phyloP scores from a whole-genome alignment of 495 filamentous ascomycete species.

The Opeltia flavorubescens region DNA sequence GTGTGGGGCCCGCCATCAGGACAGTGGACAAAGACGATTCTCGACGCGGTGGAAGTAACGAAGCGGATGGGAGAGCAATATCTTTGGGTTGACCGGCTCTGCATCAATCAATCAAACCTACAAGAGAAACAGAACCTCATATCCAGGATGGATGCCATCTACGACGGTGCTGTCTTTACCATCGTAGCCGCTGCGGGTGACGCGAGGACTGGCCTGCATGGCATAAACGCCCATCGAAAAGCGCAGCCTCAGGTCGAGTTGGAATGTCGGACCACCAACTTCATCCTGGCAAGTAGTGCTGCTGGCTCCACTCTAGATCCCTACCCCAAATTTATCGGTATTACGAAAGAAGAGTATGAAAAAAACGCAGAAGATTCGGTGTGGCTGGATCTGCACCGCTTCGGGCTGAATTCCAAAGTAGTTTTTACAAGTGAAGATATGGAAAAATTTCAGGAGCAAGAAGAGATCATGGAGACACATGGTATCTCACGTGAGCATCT shows the following conservation, averaged over 20 bases:
- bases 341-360: neutral
- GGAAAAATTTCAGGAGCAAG: neutral
- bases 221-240: conserved; percentile 7
- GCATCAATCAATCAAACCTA: conserved; percentile 14
- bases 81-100: conserved; percentile 13
- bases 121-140: conserved; percentile 9
- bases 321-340: neutral
- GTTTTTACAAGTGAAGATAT: too few relatives aligned
- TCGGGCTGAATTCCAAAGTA: neutral
- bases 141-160: conserved; percentile 17
- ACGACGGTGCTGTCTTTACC: conserved; percentile 15
- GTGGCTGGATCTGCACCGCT: neutral
- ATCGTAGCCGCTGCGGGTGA: conserved; percentile 16
- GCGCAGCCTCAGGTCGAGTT: neutral
- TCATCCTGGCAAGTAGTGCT: neutral
- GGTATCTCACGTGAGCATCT: neutral
- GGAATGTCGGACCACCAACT: neutral
- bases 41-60: conserved; percentile 10
- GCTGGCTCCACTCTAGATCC: neutral
- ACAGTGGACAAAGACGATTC: conserved; percentile 8
- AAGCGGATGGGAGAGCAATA: conserved; percentile 7
- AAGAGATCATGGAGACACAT: neutral
- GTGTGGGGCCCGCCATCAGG: conserved; percentile 4
- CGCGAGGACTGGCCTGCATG: conserved; percentile 15
- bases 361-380: neutral